phyloP scores from a whole-genome alignment of 192 early-diverging fungal species.

The Thamnidium elegans region DNA sequence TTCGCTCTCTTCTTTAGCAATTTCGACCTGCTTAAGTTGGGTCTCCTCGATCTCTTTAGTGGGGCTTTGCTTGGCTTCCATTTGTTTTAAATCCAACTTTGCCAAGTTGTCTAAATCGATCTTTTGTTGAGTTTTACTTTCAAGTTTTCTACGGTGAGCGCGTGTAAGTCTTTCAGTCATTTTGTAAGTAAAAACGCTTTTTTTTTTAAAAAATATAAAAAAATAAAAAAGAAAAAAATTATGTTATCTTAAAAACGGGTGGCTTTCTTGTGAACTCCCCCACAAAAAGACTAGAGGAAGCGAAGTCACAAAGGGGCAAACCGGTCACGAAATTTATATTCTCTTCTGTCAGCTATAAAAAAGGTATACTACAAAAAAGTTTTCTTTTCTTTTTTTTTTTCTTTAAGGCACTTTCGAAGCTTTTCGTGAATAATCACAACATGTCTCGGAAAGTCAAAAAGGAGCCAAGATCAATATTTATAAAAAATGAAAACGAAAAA shows the following conservation, averaged over 20 bases:
- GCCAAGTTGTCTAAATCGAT: slow-evolving; percentile 9
- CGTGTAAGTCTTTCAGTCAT: slow-evolving; percentile 10
- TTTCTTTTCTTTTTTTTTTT: slow-evolving; percentile 8
- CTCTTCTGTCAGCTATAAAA: too few species aligned
- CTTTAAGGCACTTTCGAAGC: slow-evolving; percentile 10
- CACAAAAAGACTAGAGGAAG: too few species aligned
- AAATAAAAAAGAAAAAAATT: background rate
- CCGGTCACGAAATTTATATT: too few species aligned
- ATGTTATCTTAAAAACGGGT: too few species aligned
- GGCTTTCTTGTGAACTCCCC: background rate
- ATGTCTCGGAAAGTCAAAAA: slow-evolving; percentile 18
- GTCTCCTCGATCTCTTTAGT: too few species aligned
- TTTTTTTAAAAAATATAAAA: background rate
- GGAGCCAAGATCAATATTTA: slow-evolving; percentile 8
- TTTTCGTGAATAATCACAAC: slow-evolving; percentile 4
- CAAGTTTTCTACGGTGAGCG: slow-evolving; percentile 9
- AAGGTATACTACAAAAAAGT: too few species aligned
- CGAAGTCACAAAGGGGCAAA: too few species aligned
- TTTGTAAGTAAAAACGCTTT: background rate
- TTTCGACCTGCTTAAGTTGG: too few species aligned
- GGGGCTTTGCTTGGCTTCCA: too few species aligned
- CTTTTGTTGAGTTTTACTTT: background rate
- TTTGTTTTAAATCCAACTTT: background rate
- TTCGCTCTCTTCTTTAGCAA: background rate
- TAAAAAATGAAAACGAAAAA: slow-evolving; percentile 14